Base-by-base conservation (phyloP, 257 asterid species). In the Solanum corneliomulleri region DNA sequence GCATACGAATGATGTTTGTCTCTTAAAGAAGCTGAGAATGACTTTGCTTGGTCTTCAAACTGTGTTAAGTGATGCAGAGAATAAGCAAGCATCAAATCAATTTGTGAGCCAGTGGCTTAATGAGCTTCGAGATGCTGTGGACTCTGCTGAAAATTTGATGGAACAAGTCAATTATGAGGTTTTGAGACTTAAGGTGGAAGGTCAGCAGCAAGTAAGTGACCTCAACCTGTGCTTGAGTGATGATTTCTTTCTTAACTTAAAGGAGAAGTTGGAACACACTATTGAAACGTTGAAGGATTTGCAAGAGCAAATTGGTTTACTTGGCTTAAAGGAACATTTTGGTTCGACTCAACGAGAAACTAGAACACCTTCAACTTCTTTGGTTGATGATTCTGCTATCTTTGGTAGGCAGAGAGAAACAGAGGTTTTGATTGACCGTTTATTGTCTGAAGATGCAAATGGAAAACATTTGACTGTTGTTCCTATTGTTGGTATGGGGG, bases 31-130 rank as follows among this genome's bases (percentile, higher is more conserved):
- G 6, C 84, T 88, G 49, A 52, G 25, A 42, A 29, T 25, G 18
- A 84, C 56, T 27, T 47, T 88, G 70, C 37, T 27, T 52, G 60
- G 76, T 11, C 23, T 89, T 15, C 39, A 35, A 3, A 33, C 60
- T 6, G 91, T 89, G 86, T 89, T 89, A 82, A 47, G 27, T 62
- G 90, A 88, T 74, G 90, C 86, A 11, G 87, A 89, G 44, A 33
- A 49, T 21, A 87, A 69, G 86, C 86, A 85, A 72, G 25, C 70
- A 4, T 47, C 56, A 2, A 49, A 62, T 10, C 7, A 2, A 29
- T 45, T 82, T 25, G 82, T 89, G 18, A 82, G 52, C 33, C 56
- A 66, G n/a, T 86, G 91, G 91, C 66, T 89, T 12, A 71, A 39
- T 42, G 60, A 83, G 11, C 86, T 89, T 44, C 68, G 35, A 3